These are phyloP conservation scores for Haberlea rhodopensis DNA, from an alignment of 257 asterid species.

Conservation along the genomic window DNA sequence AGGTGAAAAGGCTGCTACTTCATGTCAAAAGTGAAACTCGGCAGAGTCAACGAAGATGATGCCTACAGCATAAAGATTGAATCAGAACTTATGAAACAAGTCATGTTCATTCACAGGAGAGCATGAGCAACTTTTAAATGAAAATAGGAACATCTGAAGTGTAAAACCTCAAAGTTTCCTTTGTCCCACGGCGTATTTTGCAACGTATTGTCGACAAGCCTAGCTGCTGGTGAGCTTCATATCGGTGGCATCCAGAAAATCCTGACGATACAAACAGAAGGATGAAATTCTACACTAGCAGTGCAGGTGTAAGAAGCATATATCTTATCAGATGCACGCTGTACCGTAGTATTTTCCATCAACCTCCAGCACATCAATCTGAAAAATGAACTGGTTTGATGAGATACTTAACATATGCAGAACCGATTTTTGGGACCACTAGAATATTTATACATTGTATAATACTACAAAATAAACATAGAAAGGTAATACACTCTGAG, in stretches of 20 bases:
- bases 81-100: neutral
- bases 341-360: conserved; percentile 88
- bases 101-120: neutral
- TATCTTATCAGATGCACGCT: neutral
- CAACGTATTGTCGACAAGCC: conserved; percentile 90
- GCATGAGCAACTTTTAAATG: neutral
- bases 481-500: too few species aligned
- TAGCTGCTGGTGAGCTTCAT: conserved; percentile 88
- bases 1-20: neutral
- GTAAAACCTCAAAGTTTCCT: conserved; percentile 76
- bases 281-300: neutral
- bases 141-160: neutral
- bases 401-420: neutral
- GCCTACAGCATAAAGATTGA: conserved; percentile 47
- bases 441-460: too few species aligned
- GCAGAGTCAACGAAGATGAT: conserved; percentile 66
- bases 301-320: neutral
- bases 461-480: too few species aligned
- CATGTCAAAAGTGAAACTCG: neutral
- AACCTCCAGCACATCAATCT: conserved; percentile 97
- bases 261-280: conserved; percentile 40
- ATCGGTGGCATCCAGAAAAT: conserved; percentile 95
- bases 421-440: neutral
- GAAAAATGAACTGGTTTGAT: conserved; percentile 14
- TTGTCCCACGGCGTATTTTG: conserved; percentile 91